A percentile compares a stretch with the other conserved stretches of the same genome.
Conservation (phyloP, 768 basidiomycete genomes). For the Termitomyces eurrhizus region DNA sequence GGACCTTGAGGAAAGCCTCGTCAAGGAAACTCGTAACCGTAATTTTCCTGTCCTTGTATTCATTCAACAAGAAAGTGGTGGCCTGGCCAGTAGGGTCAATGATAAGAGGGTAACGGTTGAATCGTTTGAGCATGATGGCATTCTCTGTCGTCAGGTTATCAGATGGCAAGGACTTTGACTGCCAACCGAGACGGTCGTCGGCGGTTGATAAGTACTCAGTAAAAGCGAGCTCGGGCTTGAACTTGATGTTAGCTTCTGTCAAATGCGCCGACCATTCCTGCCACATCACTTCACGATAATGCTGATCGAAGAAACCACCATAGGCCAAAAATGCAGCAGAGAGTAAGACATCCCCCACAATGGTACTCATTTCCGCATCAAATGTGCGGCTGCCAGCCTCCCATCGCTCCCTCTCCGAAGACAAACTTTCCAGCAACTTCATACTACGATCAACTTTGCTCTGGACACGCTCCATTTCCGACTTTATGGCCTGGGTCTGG, state of each 20-base stretch:
- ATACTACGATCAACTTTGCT: slow-evolving; percentile 96
- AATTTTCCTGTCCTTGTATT: slow-evolving; percentile 95
- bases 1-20: slow-evolving; percentile 96
- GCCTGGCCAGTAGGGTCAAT: slow-evolving; percentile 99
- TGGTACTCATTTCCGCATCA: slow-evolving; percentile 97
- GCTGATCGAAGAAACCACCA: slow-evolving; percentile 97
- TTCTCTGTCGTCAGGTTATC: slow-evolving; percentile 97
- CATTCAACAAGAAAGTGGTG: slow-evolving; percentile 88
- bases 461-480: slow-evolving; percentile 97
- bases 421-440: slow-evolving; percentile 90
- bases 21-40: slow-evolving; percentile 98
- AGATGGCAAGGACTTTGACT: slow-evolving; percentile 91
- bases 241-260: slow-evolving; percentile 83
- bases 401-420: slow-evolving; percentile 93
- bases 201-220: slow-evolving; percentile 96
- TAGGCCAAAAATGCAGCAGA: slow-evolving; percentile 97
- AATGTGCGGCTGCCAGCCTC: slow-evolving; percentile 93
- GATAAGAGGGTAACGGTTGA: slow-evolving; percentile 95
- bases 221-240: slow-evolving; percentile 88
- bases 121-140: slow-evolving; percentile 99
- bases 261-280: slow-evolving; percentile 92
- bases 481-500: slow-evolving; percentile 95
- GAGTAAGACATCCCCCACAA: slow-evolving; percentile 93
- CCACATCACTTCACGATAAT: slow-evolving; percentile 97
- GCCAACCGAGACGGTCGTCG: slow-evolving; percentile 94